Percentiles rank a stretch among this genome's conserved stretches.
Conservation (phyloP, 108 stramenopile species). For the Nannochloropsis oceanica region DNA sequence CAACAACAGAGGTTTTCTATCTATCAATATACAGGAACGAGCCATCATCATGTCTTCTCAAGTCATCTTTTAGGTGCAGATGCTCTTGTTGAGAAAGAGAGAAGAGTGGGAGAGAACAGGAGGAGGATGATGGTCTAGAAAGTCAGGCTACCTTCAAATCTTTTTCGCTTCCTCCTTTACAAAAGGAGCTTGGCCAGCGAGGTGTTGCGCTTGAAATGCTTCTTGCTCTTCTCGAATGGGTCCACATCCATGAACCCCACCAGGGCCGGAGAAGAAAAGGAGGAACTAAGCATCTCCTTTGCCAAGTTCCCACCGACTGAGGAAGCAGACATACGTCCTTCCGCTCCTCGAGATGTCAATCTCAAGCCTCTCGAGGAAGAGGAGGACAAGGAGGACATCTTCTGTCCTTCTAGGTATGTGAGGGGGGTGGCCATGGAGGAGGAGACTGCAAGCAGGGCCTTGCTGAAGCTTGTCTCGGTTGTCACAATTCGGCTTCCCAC, state of each 20-base stretch:
- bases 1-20: too few relatives aligned
- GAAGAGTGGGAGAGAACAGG: too few relatives aligned
- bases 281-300: background rate
- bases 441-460: background rate
- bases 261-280: background rate
- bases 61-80: too few relatives aligned
- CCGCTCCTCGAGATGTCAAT: background rate
- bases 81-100: too few relatives aligned
- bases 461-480: background rate
- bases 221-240: background rate
- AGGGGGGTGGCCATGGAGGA: background rate
- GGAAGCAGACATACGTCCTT: background rate
- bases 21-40: too few relatives aligned
- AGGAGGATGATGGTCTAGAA: too few relatives aligned
- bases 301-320: background rate
- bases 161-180: background rate
- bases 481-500: background rate
- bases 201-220: background rate
- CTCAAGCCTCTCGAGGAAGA: background rate
- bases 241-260: background rate
- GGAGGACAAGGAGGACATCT: background rate
- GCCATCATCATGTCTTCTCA: too few relatives aligned
- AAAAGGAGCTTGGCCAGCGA: background rate
- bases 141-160: too few relatives aligned
- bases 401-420: background rate